Percentiles rank a stretch among this genome's conserved stretches.
Evolutionary conservation across 805 yeast genomes (phyloP).

Genomic region (Kodamaea neixiangensis): DNA sequence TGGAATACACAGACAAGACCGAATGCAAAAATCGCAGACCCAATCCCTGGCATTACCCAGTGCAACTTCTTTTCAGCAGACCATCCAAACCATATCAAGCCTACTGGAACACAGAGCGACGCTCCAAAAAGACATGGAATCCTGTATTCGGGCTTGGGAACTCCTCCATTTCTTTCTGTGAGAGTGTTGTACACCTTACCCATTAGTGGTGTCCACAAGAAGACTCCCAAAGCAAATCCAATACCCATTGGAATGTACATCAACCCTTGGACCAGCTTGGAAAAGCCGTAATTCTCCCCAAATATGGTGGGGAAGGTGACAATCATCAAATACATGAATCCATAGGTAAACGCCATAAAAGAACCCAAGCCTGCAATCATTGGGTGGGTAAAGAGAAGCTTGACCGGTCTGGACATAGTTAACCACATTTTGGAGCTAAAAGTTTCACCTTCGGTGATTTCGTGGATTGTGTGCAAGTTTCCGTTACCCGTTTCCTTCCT

Average conservation of each 20-base stretch:
- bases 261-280: conserved; percentile 52
- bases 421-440: conserved; percentile 39
- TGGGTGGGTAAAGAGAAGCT: conserved; percentile 55
- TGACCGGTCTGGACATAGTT: conserved; percentile 57
- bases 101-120: conserved; percentile 57
- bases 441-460: conserved; percentile 54
- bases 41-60: conserved; percentile 67
- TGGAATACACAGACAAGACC: conserved; percentile 66
- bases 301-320: conserved; percentile 61
- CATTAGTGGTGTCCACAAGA: conserved; percentile 48
- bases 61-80: conserved; percentile 55
- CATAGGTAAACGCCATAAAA: conserved; percentile 66
- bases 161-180: conserved; percentile 48
- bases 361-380: conserved; percentile 64
- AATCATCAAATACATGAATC: conserved; percentile 63
- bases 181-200: conserved; percentile 41
- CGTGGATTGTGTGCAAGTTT: conserved; percentile 60
- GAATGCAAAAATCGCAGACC: conserved; percentile 60
- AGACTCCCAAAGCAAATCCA: conserved; percentile 53
- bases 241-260: conserved; percentile 60
- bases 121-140: conserved; percentile 52
- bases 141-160: conserved; percentile 61
- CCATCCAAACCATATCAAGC: conserved; percentile 75
- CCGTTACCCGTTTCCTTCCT: conserved; percentile 56
- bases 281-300: conserved; percentile 47